Evolutionary conservation across 495 filamentous ascomycete genomes (phyloP).

Genomic region (Cladorrhinum samala): DNA sequence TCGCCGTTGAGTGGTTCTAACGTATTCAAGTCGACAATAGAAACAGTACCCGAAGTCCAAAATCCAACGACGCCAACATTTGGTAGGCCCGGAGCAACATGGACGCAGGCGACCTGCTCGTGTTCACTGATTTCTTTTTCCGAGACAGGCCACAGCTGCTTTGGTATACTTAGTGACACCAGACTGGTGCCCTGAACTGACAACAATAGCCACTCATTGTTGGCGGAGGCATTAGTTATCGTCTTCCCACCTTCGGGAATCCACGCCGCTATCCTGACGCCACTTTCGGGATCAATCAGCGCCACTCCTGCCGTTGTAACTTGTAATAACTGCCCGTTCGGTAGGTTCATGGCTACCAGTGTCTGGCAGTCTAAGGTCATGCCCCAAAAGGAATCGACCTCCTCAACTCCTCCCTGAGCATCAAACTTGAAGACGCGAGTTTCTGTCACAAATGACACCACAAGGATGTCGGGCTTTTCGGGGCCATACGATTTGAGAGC

Average conservation of each 20-base stretch:
- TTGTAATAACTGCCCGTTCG: conserved; percentile 62
- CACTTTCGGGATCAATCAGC: conserved; percentile 63
- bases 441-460: conserved; percentile 77
- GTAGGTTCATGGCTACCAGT: conserved; percentile 61
- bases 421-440: conserved; percentile 79
- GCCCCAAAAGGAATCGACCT: conserved; percentile 66
- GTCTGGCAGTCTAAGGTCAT: conserved; percentile 65
- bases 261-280: conserved; percentile 65
- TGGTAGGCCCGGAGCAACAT: conserved; percentile 39
- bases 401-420: conserved; percentile 72
- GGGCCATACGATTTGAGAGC: conserved; percentile 44
- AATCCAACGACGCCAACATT: conserved; percentile 71
- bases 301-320: conserved; percentile 60
- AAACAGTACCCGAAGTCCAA: conserved; percentile 70
- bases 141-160: conserved; percentile 50
- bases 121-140: conserved; percentile 54
- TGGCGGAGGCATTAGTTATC: conserved; percentile 77
- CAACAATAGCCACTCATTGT: conserved; percentile 59
- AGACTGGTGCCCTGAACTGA: conserved; percentile 65
- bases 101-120: conserved; percentile 79
- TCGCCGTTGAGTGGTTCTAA: conserved; percentile 49
- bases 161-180: conserved; percentile 56
- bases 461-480: conserved; percentile 56
- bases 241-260: conserved; percentile 45
- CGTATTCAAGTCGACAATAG: conserved; percentile 58